phyloP scores from a whole-genome alignment of 805 yeast species.

The Metschnikowia dekortorum region DNA sequence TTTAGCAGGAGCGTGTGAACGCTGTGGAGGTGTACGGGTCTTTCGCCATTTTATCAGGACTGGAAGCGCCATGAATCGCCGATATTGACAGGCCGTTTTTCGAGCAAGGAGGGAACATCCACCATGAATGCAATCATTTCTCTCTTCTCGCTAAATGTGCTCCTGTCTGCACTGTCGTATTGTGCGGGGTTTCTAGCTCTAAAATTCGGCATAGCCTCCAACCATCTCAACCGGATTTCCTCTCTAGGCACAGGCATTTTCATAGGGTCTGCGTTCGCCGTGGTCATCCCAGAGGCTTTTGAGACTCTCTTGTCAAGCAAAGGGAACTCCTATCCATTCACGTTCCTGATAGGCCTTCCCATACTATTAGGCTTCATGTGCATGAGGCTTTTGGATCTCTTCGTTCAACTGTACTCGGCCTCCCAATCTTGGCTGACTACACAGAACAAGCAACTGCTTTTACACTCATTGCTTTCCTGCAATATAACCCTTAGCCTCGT shows the following conservation, averaged over 20 bases:
- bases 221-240: constrained; percentile 35
- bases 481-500: constrained; percentile 51
- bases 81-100: not conserved
- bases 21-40: not conserved
- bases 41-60: not conserved
- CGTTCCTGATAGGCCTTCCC: constrained; percentile 42
- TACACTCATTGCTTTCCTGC: constrained; percentile 36
- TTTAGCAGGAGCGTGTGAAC: not conserved
- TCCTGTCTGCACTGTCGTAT: constrained; percentile 11
- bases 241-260: constrained; percentile 57
- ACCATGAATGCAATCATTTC: constrained; percentile 1
- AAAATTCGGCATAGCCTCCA: constrained; percentile 7
- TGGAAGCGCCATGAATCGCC: too few species aligned
- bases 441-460: constrained; percentile 20
- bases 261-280: constrained; percentile 53
- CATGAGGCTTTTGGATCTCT: constrained; percentile 33
- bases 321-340: constrained; percentile 4
- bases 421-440: not conserved
- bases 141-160: constrained; percentile 6
- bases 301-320: constrained; percentile 28
- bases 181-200: constrained; percentile 12
- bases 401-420: not conserved
- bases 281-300: constrained; percentile 66
- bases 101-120: not conserved
- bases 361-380: constrained; percentile 50